These are phyloP conservation scores for Lasiosphaeria hispida DNA, from an alignment of 495 filamentous ascomycete genomes.

Conservation along the genomic window DNA sequence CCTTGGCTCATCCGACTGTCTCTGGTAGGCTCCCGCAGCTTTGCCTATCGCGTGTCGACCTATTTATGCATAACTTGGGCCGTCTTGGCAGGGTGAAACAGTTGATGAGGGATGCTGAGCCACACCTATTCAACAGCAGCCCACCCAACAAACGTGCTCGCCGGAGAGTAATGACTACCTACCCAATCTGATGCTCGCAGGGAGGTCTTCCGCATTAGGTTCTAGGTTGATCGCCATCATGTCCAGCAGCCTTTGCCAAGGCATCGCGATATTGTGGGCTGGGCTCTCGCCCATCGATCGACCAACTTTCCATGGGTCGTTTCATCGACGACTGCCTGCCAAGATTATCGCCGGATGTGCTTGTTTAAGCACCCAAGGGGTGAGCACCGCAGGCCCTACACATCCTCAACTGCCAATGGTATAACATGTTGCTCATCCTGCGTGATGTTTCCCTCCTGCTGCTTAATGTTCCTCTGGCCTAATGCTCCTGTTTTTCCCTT, in stretches of 20 bases:
- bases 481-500: neutral
- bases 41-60: neutral
- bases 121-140: neutral
- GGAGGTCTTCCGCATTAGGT: no score
- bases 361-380: neutral
- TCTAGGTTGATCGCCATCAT: neutral
- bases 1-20: neutral
- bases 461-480: neutral
- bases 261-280: neutral
- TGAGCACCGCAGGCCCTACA: neutral
- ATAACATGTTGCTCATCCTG: slow-evolving; percentile 9
- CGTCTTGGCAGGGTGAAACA: slow-evolving; percentile 24
- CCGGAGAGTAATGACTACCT: no score
- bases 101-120: slow-evolving; percentile 15
- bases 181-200: no score
- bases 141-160: neutral
- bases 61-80: slow-evolving; percentile 12
- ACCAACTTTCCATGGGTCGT: neutral
- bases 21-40: neutral
- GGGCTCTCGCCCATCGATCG: slow-evolving; percentile 1
- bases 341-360: neutral
- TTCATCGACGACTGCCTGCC: slow-evolving; percentile 14
- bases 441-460: neutral
- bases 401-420: slow-evolving; percentile 3
- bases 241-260: neutral